Percentiles rank a stretch among this genome's conserved stretches.
Evolutionary conservation across 345 rosid species (phyloP).

Genomic region (Citrus cavaleriei): DNA sequence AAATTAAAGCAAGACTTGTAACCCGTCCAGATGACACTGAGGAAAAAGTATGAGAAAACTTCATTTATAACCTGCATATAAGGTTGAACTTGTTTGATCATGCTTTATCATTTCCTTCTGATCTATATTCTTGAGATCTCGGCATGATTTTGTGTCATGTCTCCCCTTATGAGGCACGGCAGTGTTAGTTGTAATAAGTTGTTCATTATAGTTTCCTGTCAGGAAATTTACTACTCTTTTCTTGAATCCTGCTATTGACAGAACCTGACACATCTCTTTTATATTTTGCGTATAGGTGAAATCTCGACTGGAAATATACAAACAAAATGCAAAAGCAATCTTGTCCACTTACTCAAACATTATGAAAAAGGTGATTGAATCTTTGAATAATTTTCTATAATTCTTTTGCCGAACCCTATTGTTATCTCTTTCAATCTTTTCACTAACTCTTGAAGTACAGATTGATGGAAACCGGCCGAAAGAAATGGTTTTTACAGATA

Average conservation of each 20-base stretch:
- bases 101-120: neutral
- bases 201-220: neutral
- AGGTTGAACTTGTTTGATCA: neutral
- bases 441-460: slow-evolving; percentile 32
- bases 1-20: slow-evolving; percentile 73
- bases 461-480: slow-evolving; percentile 72
- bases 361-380: slow-evolving; percentile 50
- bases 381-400: neutral
- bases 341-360: slow-evolving; percentile 55
- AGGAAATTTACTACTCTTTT: neutral
- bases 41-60: slow-evolving; percentile 49
- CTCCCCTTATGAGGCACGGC: neutral
- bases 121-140: neutral
- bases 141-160: neutral
- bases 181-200: neutral
- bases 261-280: neutral
- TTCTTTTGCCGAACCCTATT: neutral
- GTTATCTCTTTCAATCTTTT: neutral
- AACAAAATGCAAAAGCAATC: slow-evolving; percentile 67
- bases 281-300: slow-evolving; percentile 45
- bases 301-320: slow-evolving; percentile 75
- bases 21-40: slow-evolving; percentile 90
- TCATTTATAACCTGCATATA: neutral
- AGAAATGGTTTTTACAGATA: slow-evolving; percentile 64
- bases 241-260: neutral